Evolutionary conservation across 1,139 yeast species (phyloP).

Genomic region (Candida pseudoviswanathii): DNA sequence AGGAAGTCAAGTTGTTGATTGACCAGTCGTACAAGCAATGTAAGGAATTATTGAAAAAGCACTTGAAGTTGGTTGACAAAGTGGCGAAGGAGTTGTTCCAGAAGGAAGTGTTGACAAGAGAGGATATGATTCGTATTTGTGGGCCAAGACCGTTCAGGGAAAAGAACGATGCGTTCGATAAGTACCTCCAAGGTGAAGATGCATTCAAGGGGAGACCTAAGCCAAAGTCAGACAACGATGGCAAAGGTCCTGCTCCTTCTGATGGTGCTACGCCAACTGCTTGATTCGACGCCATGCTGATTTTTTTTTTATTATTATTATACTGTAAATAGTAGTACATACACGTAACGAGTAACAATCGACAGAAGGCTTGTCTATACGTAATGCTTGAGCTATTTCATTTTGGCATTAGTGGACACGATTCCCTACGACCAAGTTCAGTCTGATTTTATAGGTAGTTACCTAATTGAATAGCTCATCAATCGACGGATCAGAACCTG

Average conservation of each 20-base stretch:
- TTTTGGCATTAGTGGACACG: too few species aligned
- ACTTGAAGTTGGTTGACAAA: slow-evolving; percentile 61
- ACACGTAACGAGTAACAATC: too few species aligned
- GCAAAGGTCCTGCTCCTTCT: neutral
- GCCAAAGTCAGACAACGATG: slow-evolving; percentile 9
- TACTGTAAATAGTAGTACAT: too few species aligned
- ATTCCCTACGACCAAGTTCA: too few species aligned
- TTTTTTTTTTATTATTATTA: too few species aligned
- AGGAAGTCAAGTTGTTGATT: slow-evolving; percentile 65
- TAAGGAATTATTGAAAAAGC: slow-evolving; percentile 54
- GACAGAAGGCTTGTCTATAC: too few species aligned
- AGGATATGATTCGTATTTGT: slow-evolving; percentile 72
- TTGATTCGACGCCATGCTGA: too few species aligned
- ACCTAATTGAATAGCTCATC: slow-evolving; percentile 22
- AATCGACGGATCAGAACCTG: slow-evolving; percentile 8
- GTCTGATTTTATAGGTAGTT: neutral
- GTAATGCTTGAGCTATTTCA: too few species aligned
- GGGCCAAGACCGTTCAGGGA: slow-evolving; percentile 81
- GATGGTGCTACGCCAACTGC: neutral
- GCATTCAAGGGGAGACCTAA: slow-evolving; percentile 34
- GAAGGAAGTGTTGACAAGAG: slow-evolving; percentile 78
- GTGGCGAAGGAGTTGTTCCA: slow-evolving; percentile 68
- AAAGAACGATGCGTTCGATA: slow-evolving; percentile 78
- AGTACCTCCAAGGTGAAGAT: slow-evolving; percentile 58
- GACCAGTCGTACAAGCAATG: slow-evolving; percentile 57